Percentiles rank a stretch among this genome's conserved stretches.
phyloP scores from a whole-genome alignment of 2,329 filamentous ascomycete genomes.

The Talaromyces sp. region DNA sequence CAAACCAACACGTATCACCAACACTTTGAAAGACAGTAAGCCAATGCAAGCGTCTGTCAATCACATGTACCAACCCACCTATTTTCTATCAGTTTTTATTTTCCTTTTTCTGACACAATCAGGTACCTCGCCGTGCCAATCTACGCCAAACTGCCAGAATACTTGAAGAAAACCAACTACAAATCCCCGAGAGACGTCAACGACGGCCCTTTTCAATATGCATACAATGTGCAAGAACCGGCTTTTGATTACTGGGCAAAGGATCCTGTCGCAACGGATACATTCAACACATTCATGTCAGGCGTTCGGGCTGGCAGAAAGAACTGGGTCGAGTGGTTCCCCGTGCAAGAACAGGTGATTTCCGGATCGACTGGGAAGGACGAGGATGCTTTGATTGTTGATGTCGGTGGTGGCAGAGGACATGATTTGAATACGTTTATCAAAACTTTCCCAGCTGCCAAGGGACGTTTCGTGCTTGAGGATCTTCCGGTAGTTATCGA shows the following conservation, averaged over 20 bases:
- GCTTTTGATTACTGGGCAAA: conserved; percentile 15
- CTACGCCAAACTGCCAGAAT: conserved; percentile 10
- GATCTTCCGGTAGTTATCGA: conserved; percentile 40
- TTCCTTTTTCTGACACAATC: not conserved
- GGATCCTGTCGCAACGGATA: conserved; percentile 8
- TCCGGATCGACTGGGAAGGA: conserved; percentile 7
- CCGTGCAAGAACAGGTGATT: conserved; percentile 18
- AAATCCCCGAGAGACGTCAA: conserved; percentile 10
- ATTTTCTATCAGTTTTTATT: not conserved
- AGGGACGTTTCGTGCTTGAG: conserved; percentile 45
- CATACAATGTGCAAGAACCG: conserved; percentile 10
- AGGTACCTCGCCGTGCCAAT: conserved; percentile 2
- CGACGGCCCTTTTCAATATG: conserved; percentile 17
- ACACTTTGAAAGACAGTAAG: conserved; percentile 4
- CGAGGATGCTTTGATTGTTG: conserved; percentile 16
- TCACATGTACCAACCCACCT: not conserved
- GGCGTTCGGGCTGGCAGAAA: conserved; percentile 12
- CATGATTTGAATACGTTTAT: conserved; percentile 17
- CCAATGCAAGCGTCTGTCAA: conserved; percentile 6
- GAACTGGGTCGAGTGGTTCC: conserved; percentile 20
- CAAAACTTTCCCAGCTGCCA: conserved; percentile 28
- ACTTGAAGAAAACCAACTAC: conserved; percentile 3
- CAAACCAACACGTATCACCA: conserved; percentile 5
- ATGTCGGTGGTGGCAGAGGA: conserved; percentile 15
- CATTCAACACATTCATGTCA: conserved; percentile 21